Conservation (phyloP, 2,329 filamentous ascomycete genomes). For the Knoxdaviesia proteae region DNA sequence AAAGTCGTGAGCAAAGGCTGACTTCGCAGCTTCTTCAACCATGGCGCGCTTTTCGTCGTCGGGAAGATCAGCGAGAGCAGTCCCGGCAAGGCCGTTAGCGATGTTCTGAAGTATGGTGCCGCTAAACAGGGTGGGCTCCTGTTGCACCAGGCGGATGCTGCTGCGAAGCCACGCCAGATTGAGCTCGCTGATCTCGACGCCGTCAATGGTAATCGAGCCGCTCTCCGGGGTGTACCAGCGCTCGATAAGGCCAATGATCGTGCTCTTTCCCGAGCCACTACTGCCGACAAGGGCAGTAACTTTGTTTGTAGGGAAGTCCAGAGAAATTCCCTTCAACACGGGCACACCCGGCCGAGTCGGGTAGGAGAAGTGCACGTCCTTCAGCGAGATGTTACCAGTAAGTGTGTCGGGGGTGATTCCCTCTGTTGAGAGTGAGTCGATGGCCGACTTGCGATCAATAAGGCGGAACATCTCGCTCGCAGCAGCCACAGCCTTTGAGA, state of each 20-base stretch:
- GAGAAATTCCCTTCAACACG: conserved; percentile 19
- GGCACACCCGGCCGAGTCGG: conserved; percentile 30
- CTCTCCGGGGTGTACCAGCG: conserved; percentile 33
- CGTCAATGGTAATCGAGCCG: conserved; percentile 24
- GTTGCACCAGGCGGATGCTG: conserved; percentile 29
- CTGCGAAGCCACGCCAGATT: conserved; percentile 31
- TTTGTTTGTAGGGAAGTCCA: conserved; percentile 22
- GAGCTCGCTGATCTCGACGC: conserved; percentile 17
- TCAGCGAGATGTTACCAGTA: conserved; percentile 25
- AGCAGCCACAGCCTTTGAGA: conserved; percentile 24
- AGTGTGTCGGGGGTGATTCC: conserved; percentile 12
- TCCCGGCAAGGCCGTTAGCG: conserved; percentile 21
- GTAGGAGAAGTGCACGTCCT: conserved; percentile 30
- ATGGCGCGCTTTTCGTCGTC: conserved; percentile 21
- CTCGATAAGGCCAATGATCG: conserved; percentile 33
- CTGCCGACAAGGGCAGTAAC: conserved; percentile 34
- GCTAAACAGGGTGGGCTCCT: conserved; percentile 31
- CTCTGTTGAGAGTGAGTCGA: conserved; percentile 19
- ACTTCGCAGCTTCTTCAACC: conserved; percentile 24
- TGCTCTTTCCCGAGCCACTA: conserved; percentile 38
- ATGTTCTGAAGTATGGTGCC: conserved; percentile 31
- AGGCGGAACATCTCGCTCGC: conserved; percentile 24
- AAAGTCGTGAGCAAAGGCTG: conserved; percentile 32
- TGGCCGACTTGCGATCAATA: conserved; percentile 21
- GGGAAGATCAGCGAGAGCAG: conserved; percentile 14